Evolutionary conservation across 2,329 filamentous ascomycete species (phyloP), one percentile per base, ranked within the genome.

Genomic region (Diaporthe sp.): DNA sequence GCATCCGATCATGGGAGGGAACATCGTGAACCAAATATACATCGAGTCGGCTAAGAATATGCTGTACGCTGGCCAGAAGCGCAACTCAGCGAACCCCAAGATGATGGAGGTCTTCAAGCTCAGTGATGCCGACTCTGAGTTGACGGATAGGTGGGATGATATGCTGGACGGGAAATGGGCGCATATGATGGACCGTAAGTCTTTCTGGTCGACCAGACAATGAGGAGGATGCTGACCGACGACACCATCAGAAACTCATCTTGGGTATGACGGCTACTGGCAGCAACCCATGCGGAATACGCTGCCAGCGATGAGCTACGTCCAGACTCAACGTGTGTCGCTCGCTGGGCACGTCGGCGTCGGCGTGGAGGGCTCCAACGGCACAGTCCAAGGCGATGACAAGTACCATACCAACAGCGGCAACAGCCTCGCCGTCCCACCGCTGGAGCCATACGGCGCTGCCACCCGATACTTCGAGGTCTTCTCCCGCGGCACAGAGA

Each of bases 281-380:
- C 93, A 94, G 82, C 92, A 94, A 81, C 92, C 93, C 1, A 94
- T 94, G 92, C 87, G 92, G 46, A 93, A 94, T 80, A 88, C 89
- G 0, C 87, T 93, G 1, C 92, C 92, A 0, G 88, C 90, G 10
- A 86, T 94, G 77, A 84, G 87, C 7, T 92, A 90, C 78, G 90
- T 92, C 1, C 90, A 92, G 80, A 86, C 86, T 2, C 83, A 86
- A 1, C 90, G 92, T 71, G 87, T 87, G 17, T 88, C 89, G 7
- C 84, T 94, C 8, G 88, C 90, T 0, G 93, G 93, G 10, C 87
- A 92, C 72, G 85, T 94, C 73, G 91, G 92, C 31, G 85, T 95
- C 60, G 85, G 90, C 1, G 87, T 93, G 1, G 92, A 94, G 80
- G 92, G 90, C 1, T 89, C 87, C 76, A 93, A 94, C 77, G 92